A percentile compares a stretch with the other conserved stretches of the same genome.
These are phyloP conservation scores for Aphanomyces astaci DNA, from an alignment of 352 stramenopile species.

Conservation along the genomic window DNA sequence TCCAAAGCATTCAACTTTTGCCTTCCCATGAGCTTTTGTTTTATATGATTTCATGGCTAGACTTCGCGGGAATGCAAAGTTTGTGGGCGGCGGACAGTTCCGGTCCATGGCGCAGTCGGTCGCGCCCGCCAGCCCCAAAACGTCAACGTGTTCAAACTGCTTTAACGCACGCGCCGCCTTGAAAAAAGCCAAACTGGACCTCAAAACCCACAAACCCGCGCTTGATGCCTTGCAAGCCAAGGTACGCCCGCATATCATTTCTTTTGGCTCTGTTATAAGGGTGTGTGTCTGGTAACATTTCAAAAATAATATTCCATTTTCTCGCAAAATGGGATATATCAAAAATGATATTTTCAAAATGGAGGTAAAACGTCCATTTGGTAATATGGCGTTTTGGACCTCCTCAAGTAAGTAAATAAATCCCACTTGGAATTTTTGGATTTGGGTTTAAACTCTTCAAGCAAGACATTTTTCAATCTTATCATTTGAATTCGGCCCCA, in stretches of 20 bases:
- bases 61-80: constrained; percentile 17
- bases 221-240: constrained; percentile 17
- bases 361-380: no score
- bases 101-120: not conserved
- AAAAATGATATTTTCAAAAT: no score
- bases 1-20: no score
- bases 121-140: constrained; percentile 12
- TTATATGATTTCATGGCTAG: not conserved
- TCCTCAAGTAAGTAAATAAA: no score
- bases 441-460: no score
- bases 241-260: not conserved
- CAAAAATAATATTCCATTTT: no score
- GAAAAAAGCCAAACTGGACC: constrained; percentile 17
- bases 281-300: no score
- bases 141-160: constrained; percentile 5
- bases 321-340: no score
- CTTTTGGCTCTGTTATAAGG: not conserved
- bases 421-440: no score
- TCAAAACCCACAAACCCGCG: constrained; percentile 3
- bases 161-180: constrained; percentile 2
- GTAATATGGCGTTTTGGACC: not conserved
- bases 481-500: no score
- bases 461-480: no score
- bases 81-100: constrained; percentile 20
- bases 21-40: not conserved